Base-by-base conservation (phyloP, 768 basidiomycete genomes). In the Calvatia gigantea region DNA sequence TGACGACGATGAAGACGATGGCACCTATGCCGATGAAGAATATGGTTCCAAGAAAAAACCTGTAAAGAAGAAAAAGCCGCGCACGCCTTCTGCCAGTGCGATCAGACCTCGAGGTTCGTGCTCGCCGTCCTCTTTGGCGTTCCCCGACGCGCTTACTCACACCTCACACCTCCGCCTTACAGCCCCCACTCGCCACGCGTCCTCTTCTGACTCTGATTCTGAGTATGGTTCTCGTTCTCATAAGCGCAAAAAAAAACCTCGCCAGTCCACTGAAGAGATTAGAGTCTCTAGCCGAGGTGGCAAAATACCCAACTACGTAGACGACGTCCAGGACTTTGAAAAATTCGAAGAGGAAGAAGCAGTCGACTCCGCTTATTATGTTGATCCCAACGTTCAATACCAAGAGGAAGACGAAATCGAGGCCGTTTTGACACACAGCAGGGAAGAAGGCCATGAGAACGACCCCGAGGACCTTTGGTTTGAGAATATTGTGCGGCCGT, bases 381-480 rank as follows among this genome's bases (percentile, higher is more conserved):
- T 73, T 39, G 85, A 83, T 58, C 79, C 80, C 49, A 74, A 74
- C 43, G 65, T 69, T 5, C 76, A 78, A 53, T 76, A 78, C 60
- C 81, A 85, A 65, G 87, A 91, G 56, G 80, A 83, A 61, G 89
- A 95, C 60, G 93, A 94, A 69, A 96, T 99, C 43, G 97, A 99
- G 71, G 84, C 84, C 35, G 93, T 99, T 37, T 80, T 96, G 37
- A 85, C 82, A 29, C 94, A 98, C 67, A 81, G 80, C 68, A 82
- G 96, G 62, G 90, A 97, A 60, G 93, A 94, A 65, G 86, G 86
- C 14, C 80, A 81, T 53, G 84, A 86, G 66, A 73, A 80, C 21
- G 93, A 96, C 65, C 73, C 77, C 0, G 84, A 89, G 44, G 94
- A 97, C 65, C 69, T 89, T 44, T 96, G 92, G 81, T 87, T 86